Percentiles rank a stretch among this genome's conserved stretches.
phyloP scores from a whole-genome alignment of 768 basidiomycete species.

The Paxillus ammoniavirescens region DNA sequence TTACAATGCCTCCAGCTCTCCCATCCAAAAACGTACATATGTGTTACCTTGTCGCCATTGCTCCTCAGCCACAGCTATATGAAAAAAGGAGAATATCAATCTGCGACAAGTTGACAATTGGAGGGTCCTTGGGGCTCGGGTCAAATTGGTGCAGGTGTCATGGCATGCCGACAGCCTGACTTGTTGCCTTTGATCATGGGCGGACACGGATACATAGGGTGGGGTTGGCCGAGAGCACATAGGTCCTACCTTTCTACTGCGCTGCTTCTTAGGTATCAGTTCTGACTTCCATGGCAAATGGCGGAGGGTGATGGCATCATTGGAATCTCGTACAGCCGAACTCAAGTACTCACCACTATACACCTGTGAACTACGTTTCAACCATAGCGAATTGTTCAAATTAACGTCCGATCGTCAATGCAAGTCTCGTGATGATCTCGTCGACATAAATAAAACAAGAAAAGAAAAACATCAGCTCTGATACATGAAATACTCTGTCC shows the following conservation, averaged over 20 bases:
- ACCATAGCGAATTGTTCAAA: too few relatives aligned
- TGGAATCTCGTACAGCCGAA: neutral
- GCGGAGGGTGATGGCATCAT: neutral
- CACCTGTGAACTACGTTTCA: neutral
- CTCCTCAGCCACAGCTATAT: too few relatives aligned
- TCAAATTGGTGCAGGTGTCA: too few relatives aligned
- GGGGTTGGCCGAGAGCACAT: neutral
- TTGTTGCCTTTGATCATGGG: neutral
- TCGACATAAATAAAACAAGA: neutral
- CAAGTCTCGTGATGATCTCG: neutral
- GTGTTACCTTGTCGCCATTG: too few relatives aligned
- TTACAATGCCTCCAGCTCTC: too few relatives aligned
- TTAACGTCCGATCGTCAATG: too few relatives aligned
- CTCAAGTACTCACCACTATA: neutral
- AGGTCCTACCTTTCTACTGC: slow-evolving; percentile 1
- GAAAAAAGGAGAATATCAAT: too few relatives aligned
- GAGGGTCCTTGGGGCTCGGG: too few relatives aligned
- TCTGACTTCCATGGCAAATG: neutral
- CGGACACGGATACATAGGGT: too few relatives aligned
- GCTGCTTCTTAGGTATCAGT: neutral
- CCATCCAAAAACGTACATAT: too few relatives aligned
- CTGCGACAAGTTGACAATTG: too few relatives aligned
- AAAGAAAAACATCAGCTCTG: slow-evolving; percentile 15
- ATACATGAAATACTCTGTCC: slow-evolving; percentile 28
- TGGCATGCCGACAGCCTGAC: too few relatives aligned